These are phyloP conservation scores for Porphyridium purpureum DNA, from an alignment of 23 red algal genomes.

Conservation along the genomic window DNA sequence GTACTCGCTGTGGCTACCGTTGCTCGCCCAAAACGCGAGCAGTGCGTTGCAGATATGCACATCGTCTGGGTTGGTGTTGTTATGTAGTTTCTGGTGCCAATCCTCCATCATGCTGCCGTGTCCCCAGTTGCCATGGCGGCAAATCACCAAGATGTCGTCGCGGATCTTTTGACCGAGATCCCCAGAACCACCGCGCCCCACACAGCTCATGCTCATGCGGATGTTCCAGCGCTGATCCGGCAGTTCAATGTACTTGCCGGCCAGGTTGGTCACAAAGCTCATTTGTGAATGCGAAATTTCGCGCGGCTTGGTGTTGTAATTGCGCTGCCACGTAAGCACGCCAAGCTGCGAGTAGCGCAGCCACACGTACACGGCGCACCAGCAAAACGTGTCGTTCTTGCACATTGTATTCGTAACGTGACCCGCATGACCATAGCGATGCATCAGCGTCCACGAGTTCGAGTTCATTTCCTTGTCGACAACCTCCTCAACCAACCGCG, in stretches of 20 bases:
- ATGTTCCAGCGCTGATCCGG: slow-evolving; percentile 47
- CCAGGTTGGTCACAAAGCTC: slow-evolving; percentile 42
- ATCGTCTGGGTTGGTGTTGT: slow-evolving; percentile 81
- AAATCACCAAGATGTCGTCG: slow-evolving; percentile 80
- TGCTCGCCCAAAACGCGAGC: slow-evolving; percentile 39
- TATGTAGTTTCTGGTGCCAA: slow-evolving; percentile 96
- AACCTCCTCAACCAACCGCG: slow-evolving; percentile 26
- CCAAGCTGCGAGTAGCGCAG: slow-evolving; percentile 67
- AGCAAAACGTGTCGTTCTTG: slow-evolving; percentile 23
- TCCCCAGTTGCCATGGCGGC: slow-evolving; percentile 50
- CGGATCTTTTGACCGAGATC: slow-evolving; percentile 79
- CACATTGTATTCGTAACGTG: slow-evolving; percentile 35
- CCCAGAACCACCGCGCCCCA: slow-evolving; percentile 69
- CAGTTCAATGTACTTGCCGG: slow-evolving; percentile 20
- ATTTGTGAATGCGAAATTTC: slow-evolving; percentile 47
- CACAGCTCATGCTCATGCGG: slow-evolving; percentile 44
- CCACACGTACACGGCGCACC: slow-evolving; percentile 71
- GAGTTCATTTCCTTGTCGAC: slow-evolving; percentile 87
- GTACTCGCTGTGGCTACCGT: slow-evolving; percentile 39
- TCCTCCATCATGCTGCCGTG: slow-evolving; percentile 93
- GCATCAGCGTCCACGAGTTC: slow-evolving; percentile 93
- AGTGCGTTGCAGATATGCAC: slow-evolving; percentile 74
- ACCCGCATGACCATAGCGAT: slow-evolving; percentile 44
- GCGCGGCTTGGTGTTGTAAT: slow-evolving; percentile 77
- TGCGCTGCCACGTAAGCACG: slow-evolving; percentile 72